Conservation (phyloP, 768 basidiomycete genomes). For the Serendipita vermifera region DNA sequence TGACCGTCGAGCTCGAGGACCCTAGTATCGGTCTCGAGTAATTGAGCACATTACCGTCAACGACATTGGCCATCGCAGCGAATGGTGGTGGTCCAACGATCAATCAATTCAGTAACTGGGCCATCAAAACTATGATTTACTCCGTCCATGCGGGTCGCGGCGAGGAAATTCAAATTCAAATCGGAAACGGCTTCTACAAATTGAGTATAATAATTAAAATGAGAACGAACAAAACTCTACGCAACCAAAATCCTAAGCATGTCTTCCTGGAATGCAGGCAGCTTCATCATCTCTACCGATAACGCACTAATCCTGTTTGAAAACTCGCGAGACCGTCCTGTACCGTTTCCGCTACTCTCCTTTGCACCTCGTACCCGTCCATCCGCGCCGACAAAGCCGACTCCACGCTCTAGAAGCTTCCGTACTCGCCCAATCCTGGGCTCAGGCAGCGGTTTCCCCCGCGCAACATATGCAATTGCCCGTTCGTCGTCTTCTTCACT, state of each 20-base stretch:
- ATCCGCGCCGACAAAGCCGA: conserved; percentile 29
- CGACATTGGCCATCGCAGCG: background rate
- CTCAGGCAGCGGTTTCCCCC: conserved; percentile 26
- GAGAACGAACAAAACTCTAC: no score
- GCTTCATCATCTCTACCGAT: conserved; percentile 53
- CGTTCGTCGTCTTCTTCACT: conserved; percentile 40
- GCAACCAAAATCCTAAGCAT: background rate
- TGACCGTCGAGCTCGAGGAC: no score
- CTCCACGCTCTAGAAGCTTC: conserved; percentile 44
- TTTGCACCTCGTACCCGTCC: conserved; percentile 4
- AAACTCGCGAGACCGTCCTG: conserved; percentile 54
- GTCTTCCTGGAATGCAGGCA: conserved; percentile 43
- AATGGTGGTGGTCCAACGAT: conserved; percentile 6
- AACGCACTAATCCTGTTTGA: conserved; percentile 69
- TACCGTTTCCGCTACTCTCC: conserved; percentile 2
- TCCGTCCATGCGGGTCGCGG: no score
- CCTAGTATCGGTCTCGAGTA: conserved; percentile 7
- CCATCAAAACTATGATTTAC: no score
- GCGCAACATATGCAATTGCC: conserved; percentile 33
- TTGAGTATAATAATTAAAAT: no score
- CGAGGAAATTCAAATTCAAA: no score
- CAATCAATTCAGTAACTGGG: no score
- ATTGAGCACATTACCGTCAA: background rate
- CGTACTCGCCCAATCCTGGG: conserved; percentile 48
- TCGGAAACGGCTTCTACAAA: no score